Percentiles rank a stretch among this genome's conserved stretches.
Conservation (phyloP, 257 asterid species). For the Schizonepeta tenuifolia region DNA sequence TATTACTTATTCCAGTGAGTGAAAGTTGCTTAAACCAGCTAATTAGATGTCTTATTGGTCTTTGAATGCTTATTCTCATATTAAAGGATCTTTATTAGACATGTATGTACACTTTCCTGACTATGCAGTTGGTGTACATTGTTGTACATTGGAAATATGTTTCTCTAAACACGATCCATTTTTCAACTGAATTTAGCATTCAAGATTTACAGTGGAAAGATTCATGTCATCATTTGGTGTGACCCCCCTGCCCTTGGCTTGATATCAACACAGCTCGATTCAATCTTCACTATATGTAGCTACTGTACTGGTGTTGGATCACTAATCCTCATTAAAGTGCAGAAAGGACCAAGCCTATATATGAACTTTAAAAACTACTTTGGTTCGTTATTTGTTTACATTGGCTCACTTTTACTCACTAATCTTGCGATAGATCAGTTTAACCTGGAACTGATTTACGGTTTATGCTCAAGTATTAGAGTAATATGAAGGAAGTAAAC, state of each 20-base stretch:
- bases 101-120: conserved; percentile 18
- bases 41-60: conserved; percentile 6
- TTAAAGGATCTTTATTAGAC: conserved; percentile 11
- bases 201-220: conserved; percentile 7
- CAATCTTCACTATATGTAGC: conserved; percentile 18
- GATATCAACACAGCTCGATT: not conserved
- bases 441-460: not conserved
- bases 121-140: not conserved
- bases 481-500: not conserved
- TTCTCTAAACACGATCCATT: conserved; percentile 9
- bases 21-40: conserved; percentile 16
- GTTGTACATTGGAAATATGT: not conserved
- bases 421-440: not conserved
- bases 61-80: conserved; percentile 2
- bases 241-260: conserved; percentile 13
- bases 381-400: not conserved
- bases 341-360: conserved; percentile 14
- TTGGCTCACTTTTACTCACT: not conserved
- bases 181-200: conserved; percentile 18
- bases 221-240: conserved; percentile 14
- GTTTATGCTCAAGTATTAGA: not conserved
- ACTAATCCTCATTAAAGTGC: not conserved
- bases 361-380: not conserved
- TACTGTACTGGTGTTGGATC: conserved; percentile 18
- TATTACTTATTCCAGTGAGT: conserved; percentile 80